Percentiles rank a stretch among this genome's conserved stretches.
phyloP scores from a whole-genome alignment of 1,284 basidiomycete genomes.

The Trichosporon sp. region DNA sequence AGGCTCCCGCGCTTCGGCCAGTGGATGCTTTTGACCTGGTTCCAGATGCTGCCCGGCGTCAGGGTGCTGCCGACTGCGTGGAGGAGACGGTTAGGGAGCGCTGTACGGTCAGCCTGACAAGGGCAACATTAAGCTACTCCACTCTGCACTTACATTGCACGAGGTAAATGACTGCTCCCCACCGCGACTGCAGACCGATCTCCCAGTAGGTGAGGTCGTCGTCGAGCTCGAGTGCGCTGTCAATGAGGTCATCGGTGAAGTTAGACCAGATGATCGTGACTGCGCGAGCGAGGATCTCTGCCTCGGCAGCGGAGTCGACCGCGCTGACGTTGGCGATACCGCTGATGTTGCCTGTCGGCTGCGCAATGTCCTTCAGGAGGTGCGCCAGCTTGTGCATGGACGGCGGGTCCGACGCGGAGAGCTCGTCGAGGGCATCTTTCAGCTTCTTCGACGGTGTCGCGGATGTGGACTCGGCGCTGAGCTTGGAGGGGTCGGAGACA shows the following conservation, averaged over 20 bases:
- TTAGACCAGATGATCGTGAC: conserved; percentile 55
- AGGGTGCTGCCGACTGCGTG: conserved; percentile 33
- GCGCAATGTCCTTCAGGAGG: conserved; percentile 36
- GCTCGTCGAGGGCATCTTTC: conserved; percentile 42
- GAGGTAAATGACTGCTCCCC: conserved; percentile 47
- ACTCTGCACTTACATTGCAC: conserved; percentile 56
- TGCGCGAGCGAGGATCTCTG: conserved; percentile 51
- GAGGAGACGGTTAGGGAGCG: conserved; percentile 51
- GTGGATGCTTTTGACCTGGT: conserved; percentile 32
- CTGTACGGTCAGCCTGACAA: conserved; percentile 33
- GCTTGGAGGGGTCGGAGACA: conserved; percentile 28
- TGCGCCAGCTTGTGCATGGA: conserved; percentile 35
- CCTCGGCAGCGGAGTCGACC: conserved; percentile 45
- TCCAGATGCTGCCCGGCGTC: conserved; percentile 20
- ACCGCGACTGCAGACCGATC: conserved; percentile 35
- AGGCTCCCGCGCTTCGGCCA: conserved; percentile 28
- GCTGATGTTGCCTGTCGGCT: conserved; percentile 17
- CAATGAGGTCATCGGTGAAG: conserved; percentile 47
- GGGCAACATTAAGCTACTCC: too few species aligned
- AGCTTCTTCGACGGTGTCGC: conserved; percentile 28
- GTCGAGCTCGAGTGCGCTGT: conserved; percentile 47
- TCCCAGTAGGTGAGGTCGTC: conserved; percentile 54
- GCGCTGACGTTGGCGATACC: conserved; percentile 6
- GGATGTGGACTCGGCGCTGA: conserved; percentile 20
- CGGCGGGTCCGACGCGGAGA: conserved; percentile 41